phyloP scores from a whole-genome alignment of 2,329 filamentous ascomycete genomes.

The Curvularia hawaiiensis region DNA sequence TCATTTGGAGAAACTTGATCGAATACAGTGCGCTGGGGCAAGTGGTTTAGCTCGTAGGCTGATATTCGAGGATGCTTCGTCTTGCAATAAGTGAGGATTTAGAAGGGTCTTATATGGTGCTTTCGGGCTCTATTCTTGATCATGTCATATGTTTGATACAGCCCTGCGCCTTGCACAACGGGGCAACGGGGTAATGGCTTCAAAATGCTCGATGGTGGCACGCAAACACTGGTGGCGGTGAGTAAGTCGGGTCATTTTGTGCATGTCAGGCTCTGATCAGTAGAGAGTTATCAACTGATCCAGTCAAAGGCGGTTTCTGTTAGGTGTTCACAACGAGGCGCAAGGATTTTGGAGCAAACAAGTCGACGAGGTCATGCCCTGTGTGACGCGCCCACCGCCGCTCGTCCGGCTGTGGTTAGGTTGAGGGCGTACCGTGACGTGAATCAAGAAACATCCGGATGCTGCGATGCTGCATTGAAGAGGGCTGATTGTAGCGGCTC shows the following conservation, averaged over 20 bases:
- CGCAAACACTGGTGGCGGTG: constrained; percentile 21
- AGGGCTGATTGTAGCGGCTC: background rate
- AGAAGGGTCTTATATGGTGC: constrained; percentile 2
- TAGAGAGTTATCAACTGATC: constrained; percentile 1
- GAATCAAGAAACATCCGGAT: background rate
- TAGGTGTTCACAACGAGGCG: constrained; percentile 4
- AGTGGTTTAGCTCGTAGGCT: background rate
- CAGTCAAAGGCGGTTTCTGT: background rate
- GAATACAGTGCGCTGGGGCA: background rate
- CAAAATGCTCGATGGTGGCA: constrained; percentile 2
- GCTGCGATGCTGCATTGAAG: background rate
- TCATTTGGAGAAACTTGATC: constrained; percentile 2
- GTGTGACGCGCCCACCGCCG: constrained; percentile 4
- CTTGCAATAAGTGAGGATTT: background rate
- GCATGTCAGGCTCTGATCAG: constrained; percentile 7
- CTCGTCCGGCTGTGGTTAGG: background rate
- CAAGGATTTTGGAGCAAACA: constrained; percentile 15
- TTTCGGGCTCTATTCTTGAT: background rate
- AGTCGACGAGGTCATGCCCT: background rate
- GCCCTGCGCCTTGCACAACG: constrained; percentile 11
- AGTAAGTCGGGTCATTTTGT: constrained; percentile 8
- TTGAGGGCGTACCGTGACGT: background rate
- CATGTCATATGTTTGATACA: constrained; percentile 3
- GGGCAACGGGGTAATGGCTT: background rate
- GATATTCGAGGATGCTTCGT: background rate